Conservation (phyloP, 805 yeast genomes). For the Isabelozyma gotoi region DNA sequence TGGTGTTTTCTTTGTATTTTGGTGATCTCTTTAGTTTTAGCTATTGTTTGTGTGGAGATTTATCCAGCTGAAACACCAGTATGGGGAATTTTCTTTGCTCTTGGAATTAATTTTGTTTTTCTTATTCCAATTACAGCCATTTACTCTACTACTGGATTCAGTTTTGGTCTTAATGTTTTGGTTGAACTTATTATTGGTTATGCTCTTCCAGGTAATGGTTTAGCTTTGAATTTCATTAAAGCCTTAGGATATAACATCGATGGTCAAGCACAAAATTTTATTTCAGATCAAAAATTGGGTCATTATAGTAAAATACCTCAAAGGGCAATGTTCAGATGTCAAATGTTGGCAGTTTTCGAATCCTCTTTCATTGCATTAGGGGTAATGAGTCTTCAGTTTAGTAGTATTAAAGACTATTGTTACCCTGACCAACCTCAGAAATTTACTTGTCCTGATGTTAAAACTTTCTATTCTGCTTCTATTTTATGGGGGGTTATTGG, state of each 20-base stretch:
- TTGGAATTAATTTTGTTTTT: constrained; percentile 31
- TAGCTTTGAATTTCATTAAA: constrained; percentile 49
- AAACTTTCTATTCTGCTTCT: constrained; percentile 51
- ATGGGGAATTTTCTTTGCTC: constrained; percentile 36
- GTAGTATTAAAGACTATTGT: constrained; percentile 38
- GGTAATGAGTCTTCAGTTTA: constrained; percentile 30
- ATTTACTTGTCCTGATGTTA: constrained; percentile 38
- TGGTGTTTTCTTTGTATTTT: constrained; percentile 25
- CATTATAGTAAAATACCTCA: constrained; percentile 65
- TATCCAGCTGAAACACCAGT: constrained; percentile 36
- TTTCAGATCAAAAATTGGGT: constrained; percentile 59
- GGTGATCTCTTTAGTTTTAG: constrained; percentile 26
- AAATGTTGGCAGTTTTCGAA: constrained; percentile 23
- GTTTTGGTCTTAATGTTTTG: constrained; percentile 34
- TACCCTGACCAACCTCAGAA: constrained; percentile 36
- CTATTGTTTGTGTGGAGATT: constrained; percentile 28
- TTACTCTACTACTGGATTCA: constrained; percentile 29
- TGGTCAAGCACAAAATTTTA: constrained; percentile 55
- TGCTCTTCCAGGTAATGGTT: constrained; percentile 36
- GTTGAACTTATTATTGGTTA: constrained; percentile 37
- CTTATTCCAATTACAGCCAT: constrained; percentile 30
- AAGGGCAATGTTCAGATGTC: constrained; percentile 49
- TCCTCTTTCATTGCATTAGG: constrained; percentile 24
- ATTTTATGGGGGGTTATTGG: constrained; percentile 70
- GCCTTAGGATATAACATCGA: constrained; percentile 57